phyloP scores from a whole-genome alignment of 495 filamentous ascomycete species.

The Aspergillus heteromorphus region DNA sequence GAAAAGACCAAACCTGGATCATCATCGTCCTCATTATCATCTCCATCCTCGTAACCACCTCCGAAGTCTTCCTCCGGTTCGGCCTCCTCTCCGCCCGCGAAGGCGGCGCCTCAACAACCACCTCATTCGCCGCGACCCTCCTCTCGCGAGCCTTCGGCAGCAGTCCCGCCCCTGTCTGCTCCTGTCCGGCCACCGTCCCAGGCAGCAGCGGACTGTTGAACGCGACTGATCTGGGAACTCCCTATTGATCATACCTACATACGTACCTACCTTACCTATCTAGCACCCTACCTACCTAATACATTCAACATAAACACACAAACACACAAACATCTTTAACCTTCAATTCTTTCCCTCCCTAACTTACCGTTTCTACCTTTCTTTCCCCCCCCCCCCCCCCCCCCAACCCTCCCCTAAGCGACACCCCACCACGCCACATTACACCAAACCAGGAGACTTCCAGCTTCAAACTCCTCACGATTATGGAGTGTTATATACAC shows the following conservation, averaged over 20 bases:
- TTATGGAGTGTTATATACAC: no score
- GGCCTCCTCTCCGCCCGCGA: constrained; percentile 57
- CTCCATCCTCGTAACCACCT: constrained; percentile 83
- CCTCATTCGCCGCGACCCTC: constrained; percentile 10
- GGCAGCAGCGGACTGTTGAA: neutral
- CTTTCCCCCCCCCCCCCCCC: no score
- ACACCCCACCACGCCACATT: no score
- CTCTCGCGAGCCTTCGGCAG: constrained; percentile 11
- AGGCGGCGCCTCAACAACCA: constrained; percentile 9
- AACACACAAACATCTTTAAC: no score
- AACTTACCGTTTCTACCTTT: no score
- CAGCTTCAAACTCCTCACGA: no score
- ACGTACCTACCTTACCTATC: neutral
- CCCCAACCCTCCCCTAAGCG: no score
- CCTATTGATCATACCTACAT: neutral
- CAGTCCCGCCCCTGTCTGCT: neutral
- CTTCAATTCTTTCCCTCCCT: no score
- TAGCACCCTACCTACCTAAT: neutral
- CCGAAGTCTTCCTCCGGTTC: constrained; percentile 84
- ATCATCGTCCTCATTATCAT: constrained; percentile 91
- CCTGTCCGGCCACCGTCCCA: neutral
- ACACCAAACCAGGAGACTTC: no score
- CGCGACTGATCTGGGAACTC: neutral
- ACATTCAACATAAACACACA: no score
- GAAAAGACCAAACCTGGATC: constrained; percentile 83